Conservation (phyloP, 108 stramenopile species). For the Nitzschia sp. region DNA sequence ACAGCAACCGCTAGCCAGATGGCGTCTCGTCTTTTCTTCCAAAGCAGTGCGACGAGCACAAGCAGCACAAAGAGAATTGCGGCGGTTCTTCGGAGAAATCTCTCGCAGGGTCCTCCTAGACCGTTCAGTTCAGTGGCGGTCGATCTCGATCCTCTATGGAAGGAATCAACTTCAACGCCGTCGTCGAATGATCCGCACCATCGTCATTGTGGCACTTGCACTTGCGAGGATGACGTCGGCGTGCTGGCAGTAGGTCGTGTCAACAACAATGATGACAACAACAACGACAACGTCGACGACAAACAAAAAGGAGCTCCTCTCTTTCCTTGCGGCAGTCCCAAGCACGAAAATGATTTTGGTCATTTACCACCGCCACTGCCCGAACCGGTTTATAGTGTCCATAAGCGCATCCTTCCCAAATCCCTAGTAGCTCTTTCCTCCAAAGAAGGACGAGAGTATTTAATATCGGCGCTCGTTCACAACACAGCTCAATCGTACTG, state of each 20-base stretch:
- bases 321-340: slow-evolving; percentile 27
- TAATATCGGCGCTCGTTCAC: slow-evolving; percentile 43
- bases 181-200: not conserved
- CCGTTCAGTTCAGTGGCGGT: not conserved
- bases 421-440: slow-evolving; percentile 55
- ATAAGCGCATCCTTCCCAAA: slow-evolving; percentile 64
- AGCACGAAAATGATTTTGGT: slow-evolving; percentile 29
- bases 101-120: not conserved
- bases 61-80: not conserved
- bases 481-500: slow-evolving; percentile 71
- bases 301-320: not conserved
- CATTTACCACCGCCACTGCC: slow-evolving; percentile 59
- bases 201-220: slow-evolving; percentile 5
- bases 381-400: slow-evolving; percentile 73
- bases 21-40: not conserved
- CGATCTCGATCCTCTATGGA: not conserved
- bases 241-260: no score
- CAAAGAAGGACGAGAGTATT: slow-evolving; percentile 41
- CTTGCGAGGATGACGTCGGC: not conserved
- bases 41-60: not conserved
- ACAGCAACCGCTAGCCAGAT: not conserved
- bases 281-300: not conserved
- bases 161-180: not conserved
- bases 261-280: not conserved
- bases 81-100: no score